Conservation (phyloP, 495 filamentous ascomycete genomes). For the Xylaria curta region DNA sequence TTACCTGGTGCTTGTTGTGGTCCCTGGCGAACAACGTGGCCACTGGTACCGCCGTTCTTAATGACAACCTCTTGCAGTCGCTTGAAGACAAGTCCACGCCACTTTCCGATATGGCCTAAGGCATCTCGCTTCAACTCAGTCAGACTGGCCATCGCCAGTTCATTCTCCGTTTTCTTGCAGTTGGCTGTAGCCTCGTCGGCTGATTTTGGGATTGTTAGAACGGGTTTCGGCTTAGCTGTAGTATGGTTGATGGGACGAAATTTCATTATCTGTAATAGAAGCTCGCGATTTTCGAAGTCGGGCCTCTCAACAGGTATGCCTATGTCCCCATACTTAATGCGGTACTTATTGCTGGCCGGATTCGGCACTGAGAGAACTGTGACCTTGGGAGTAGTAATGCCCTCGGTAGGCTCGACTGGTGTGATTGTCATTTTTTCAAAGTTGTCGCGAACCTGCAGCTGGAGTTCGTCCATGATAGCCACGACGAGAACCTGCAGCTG, state of each 20-base stretch:
- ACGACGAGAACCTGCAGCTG: conserved; percentile 45
- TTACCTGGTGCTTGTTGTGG: conserved; percentile 32
- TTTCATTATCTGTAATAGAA: conserved; percentile 29
- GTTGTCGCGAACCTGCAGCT: conserved; percentile 50
- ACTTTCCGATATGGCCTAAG: conserved; percentile 51
- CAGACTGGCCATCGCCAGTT: conserved; percentile 41
- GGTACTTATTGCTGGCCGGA: conserved; percentile 36
- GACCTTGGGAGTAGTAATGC: conserved; percentile 33
- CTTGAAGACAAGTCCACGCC: conserved; percentile 47
- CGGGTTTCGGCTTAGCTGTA: conserved; percentile 10
- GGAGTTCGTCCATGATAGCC: conserved; percentile 56
- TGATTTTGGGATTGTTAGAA: conserved; percentile 30
- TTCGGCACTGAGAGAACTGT: conserved; percentile 32
- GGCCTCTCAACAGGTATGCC: conserved; percentile 24
- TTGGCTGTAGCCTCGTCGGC: conserved; percentile 25
- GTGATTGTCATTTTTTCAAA: conserved; percentile 49
- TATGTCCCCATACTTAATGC: conserved; percentile 27
- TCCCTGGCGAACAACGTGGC: conserved; percentile 30
- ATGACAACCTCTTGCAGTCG: conserved; percentile 51
- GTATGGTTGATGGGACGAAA: conserved; percentile 10
- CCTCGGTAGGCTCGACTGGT: conserved; percentile 27
- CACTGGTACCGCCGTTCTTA: conserved; percentile 37
- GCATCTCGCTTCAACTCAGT: conserved; percentile 52
- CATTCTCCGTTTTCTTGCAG: conserved; percentile 34
- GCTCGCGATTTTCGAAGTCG: conserved; percentile 24